A percentile compares a stretch with the other conserved stretches of the same genome.
These are phyloP conservation scores for Trametes punicea DNA, from an alignment of 768 basidiomycete species.

Conservation along the genomic window DNA sequence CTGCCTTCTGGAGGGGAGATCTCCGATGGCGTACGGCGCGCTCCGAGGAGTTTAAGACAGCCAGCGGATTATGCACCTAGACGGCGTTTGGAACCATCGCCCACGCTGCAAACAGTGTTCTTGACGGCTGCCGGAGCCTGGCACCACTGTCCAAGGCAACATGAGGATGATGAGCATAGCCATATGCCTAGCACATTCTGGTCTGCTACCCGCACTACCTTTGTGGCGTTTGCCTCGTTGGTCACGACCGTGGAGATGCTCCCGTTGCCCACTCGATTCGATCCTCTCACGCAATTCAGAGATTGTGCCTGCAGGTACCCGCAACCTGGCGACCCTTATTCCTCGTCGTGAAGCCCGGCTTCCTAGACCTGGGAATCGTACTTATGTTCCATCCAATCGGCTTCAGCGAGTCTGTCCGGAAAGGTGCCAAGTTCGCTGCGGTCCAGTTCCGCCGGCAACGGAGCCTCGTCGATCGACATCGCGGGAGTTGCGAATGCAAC, in stretches of 20 bases:
- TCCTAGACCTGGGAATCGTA: not conserved
- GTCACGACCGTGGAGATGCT: not conserved
- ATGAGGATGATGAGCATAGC: too few relatives aligned
- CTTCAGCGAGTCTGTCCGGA: not conserved
- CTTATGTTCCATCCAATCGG: not conserved
- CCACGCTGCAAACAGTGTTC: too few relatives aligned
- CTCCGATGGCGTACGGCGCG: not conserved
- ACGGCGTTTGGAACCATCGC: too few relatives aligned
- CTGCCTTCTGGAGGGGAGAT: not conserved
- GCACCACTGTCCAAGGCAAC: too few relatives aligned
- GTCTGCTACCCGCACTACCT: not conserved
- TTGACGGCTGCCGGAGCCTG: too few relatives aligned
- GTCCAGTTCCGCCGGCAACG: constrained; percentile 4
- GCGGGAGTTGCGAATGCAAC: constrained; percentile 4
- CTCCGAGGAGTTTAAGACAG: constrained; percentile 3
- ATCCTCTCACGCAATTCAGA: constrained; percentile 1
- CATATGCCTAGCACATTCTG: too few relatives aligned
- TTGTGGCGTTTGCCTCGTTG: constrained; percentile 6
- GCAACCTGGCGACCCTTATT: constrained; percentile 7
- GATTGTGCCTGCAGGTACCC: not conserved
- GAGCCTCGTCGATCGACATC: not conserved
- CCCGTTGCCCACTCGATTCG: not conserved
- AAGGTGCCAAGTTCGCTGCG: not conserved
- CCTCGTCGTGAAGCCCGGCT: not conserved
- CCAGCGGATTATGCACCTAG: too few relatives aligned